Evolutionary conservation across 495 filamentous ascomycete species (phyloP).

Genomic region (Copromyces sp.): DNA sequence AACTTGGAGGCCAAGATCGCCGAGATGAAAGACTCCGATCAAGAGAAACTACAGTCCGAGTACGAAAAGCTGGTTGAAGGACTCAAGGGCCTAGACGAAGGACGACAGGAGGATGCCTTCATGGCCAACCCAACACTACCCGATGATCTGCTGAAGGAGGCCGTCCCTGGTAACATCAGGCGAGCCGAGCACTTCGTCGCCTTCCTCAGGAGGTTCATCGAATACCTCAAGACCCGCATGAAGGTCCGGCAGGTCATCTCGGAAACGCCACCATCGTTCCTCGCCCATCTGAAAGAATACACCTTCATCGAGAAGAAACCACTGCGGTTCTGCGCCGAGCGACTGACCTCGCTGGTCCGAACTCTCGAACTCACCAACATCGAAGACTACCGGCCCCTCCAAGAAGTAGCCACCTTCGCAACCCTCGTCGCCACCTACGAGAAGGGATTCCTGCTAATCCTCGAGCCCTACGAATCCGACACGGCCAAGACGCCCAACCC

Average conservation of each 20-base stretch:
- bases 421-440: constrained; percentile 96
- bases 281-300: constrained; percentile 85
- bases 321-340: constrained; percentile 88
- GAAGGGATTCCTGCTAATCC: constrained; percentile 88
- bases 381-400: constrained; percentile 91
- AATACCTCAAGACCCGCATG: constrained; percentile 98
- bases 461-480: constrained; percentile 94
- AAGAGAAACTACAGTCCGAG: constrained; percentile 85
- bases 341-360: constrained; percentile 85
- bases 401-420: constrained; percentile 98
- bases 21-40: constrained; percentile 88
- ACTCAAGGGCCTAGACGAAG: constrained; percentile 75
- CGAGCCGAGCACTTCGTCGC: constrained; percentile 93
- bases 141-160: constrained; percentile 79
- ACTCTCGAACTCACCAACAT: constrained; percentile 96
- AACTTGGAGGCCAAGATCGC: constrained; percentile 83
- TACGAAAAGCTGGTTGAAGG: constrained; percentile 95
- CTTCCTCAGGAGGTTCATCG: constrained; percentile 92
- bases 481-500: constrained; percentile 94
- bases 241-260: constrained; percentile 95
- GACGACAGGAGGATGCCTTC: constrained; percentile 84
- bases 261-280: constrained; percentile 89
- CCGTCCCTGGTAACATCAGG: constrained; percentile 91
- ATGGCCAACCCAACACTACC: constrained; percentile 87
- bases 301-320: constrained; percentile 98